Evolutionary conservation across 495 filamentous ascomycete species (phyloP).

Genomic region (Penicillium riverlandense): DNA sequence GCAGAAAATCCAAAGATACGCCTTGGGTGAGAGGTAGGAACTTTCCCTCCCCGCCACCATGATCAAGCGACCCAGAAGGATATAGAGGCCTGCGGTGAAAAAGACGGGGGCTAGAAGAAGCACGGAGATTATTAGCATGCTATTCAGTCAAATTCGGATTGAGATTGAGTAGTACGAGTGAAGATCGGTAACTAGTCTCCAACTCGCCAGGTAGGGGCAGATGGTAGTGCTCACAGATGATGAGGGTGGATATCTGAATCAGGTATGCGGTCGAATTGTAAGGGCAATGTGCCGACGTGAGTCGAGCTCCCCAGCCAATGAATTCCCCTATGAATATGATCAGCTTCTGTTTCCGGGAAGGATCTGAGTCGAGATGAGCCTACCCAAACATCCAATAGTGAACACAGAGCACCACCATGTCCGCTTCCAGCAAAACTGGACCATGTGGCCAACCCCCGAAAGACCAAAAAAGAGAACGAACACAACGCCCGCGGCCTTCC

Average conservation of each 20-base stretch:
- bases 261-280: slow-evolving; percentile 32
- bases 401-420: slow-evolving; percentile 45
- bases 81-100: slow-evolving; percentile 53
- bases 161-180: background rate
- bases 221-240: slow-evolving; percentile 35
- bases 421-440: slow-evolving; percentile 37
- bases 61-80: slow-evolving; percentile 50
- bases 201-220: background rate
- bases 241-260: slow-evolving; percentile 35
- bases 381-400: slow-evolving; percentile 35
- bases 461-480: slow-evolving; percentile 46
- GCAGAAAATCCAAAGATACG: slow-evolving; percentile 48
- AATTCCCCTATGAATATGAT: slow-evolving; percentile 30
- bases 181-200: background rate
- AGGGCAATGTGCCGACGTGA: slow-evolving; percentile 45
- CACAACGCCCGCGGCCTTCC: slow-evolving; percentile 43
- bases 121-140: no score
- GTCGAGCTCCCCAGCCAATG: slow-evolving; percentile 49
- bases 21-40: slow-evolving; percentile 35
- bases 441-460: slow-evolving; percentile 37
- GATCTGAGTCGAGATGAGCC: slow-evolving; percentile 2
- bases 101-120: slow-evolving; percentile 39
- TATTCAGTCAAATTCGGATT: no score
- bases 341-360: background rate
- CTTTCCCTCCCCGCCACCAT: slow-evolving; percentile 37